phyloP scores from a whole-genome alignment of 2,329 filamentous ascomycete genomes.

The Pyrenophora teres region DNA sequence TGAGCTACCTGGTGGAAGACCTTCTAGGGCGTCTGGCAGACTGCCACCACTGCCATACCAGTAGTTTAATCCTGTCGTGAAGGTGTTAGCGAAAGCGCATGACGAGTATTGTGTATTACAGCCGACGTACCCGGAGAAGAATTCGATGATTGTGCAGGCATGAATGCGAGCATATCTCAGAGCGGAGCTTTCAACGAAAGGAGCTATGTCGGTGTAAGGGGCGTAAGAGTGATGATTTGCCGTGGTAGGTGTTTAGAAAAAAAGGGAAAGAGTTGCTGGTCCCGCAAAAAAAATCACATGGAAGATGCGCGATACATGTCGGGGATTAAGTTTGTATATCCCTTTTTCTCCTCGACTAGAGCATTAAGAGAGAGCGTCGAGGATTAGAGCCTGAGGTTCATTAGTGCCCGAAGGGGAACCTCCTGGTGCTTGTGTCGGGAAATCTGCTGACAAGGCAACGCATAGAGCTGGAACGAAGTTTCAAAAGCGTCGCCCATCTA shows the following conservation, averaged over 20 bases:
- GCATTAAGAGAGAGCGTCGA: constrained; percentile 1
- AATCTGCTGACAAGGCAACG: constrained; percentile 33
- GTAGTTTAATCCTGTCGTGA: constrained; percentile 33
- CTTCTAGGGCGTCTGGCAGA: constrained; percentile 37
- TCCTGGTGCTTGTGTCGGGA: constrained; percentile 2
- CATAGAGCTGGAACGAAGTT: constrained; percentile 39
- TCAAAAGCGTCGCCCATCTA: constrained; percentile 40
- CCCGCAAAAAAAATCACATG: constrained; percentile 28
- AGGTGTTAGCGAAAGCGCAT: constrained; percentile 15
- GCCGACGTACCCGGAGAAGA: constrained; percentile 39
- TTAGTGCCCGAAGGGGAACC: constrained; percentile 26
- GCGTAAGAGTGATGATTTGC: constrained; percentile 13
- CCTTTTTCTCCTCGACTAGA: constrained; percentile 16
- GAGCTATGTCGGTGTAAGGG: constrained; percentile 27
- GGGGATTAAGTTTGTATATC: constrained; percentile 42
- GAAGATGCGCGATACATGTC: constrained; percentile 36
- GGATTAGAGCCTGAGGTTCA: constrained; percentile 24
- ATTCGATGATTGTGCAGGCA: constrained; percentile 43
- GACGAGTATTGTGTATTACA: neutral
- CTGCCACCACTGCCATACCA: constrained; percentile 41
- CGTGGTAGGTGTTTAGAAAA: no score
- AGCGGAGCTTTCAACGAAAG: constrained; percentile 24
- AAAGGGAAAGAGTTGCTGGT: constrained; percentile 20
- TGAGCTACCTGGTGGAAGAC: constrained; percentile 26
- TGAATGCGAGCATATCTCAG: constrained; percentile 45